A percentile compares a stretch with the other conserved stretches of the same genome.
Conservation (phyloP, 2,329 filamentous ascomycete species). For the Zymoseptoria pseudotritici region DNA sequence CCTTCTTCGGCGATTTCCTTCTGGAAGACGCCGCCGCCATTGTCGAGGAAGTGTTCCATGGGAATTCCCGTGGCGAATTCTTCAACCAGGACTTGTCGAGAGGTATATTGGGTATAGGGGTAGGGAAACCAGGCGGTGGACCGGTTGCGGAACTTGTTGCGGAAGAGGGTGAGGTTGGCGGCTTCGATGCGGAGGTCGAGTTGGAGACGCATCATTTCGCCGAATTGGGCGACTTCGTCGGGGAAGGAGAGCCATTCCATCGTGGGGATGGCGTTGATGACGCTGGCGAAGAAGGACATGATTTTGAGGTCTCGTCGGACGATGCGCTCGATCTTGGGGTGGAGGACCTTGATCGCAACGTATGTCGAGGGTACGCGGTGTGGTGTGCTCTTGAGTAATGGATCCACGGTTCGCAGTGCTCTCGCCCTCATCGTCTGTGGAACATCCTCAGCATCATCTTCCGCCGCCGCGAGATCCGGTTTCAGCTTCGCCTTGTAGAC, state of each 20-base stretch:
- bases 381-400: slow-evolving; percentile 77
- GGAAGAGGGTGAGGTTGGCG: slow-evolving; percentile 80
- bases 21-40: slow-evolving; percentile 86
- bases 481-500: slow-evolving; percentile 95
- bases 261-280: slow-evolving; percentile 81
- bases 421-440: slow-evolving; percentile 56
- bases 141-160: slow-evolving; percentile 80
- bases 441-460: slow-evolving; percentile 48
- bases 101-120: slow-evolving; percentile 86
- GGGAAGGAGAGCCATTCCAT: slow-evolving; percentile 97
- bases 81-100: slow-evolving; percentile 84
- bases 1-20: slow-evolving; percentile 92
- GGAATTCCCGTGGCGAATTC: slow-evolving; percentile 95
- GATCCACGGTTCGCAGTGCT: slow-evolving; percentile 74
- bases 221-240: slow-evolving; percentile 88
- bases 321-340: slow-evolving; percentile 81
- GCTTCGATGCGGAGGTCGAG: slow-evolving; percentile 91
- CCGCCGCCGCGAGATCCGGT: slow-evolving; percentile 61
- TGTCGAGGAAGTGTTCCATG: slow-evolving; percentile 79
- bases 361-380: slow-evolving; percentile 81
- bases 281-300: slow-evolving; percentile 81
- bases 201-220: slow-evolving; percentile 98
- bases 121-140: slow-evolving; percentile 96
- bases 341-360: slow-evolving; percentile 92
- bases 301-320: slow-evolving; percentile 88